Evolutionary conservation across 768 basidiomycete genomes (phyloP).

Genomic region (Clitopilus hobsonii): DNA sequence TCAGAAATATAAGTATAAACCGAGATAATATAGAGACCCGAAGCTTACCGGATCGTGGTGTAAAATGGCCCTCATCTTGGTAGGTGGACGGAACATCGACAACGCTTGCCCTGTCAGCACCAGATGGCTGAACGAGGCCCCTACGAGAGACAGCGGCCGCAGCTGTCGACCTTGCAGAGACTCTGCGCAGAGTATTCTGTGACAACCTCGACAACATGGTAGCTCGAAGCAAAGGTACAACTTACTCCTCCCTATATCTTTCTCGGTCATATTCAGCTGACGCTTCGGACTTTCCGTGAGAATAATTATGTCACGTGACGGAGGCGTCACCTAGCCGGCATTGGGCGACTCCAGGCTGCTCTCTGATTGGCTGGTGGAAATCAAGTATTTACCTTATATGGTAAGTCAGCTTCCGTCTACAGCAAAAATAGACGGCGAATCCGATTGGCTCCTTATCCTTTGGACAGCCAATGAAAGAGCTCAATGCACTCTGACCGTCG

Average conservation of each 20-base stretch:
- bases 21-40: constrained; percentile 2
- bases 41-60: constrained; percentile 61
- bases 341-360: no score
- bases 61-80: constrained; percentile 62
- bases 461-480: no score
- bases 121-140: constrained; percentile 75
- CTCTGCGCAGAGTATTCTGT: constrained; percentile 29
- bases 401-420: no score
- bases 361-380: no score
- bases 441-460: no score
- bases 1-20: constrained; percentile 2
- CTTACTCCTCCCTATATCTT: background rate
- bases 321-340: background rate
- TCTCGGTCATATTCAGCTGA: constrained; percentile 9
- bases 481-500: no score
- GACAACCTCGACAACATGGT: constrained; percentile 60
- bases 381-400: no score
- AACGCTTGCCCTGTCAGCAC: constrained; percentile 77
- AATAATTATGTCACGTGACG: background rate
- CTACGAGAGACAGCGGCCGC: constrained; percentile 34
- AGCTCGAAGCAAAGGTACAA: constrained; percentile 8
- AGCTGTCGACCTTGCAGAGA: constrained; percentile 24
- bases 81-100: constrained; percentile 77
- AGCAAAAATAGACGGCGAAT: no score
- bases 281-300: constrained; percentile 4